Base-by-base conservation (phyloP, 2,329 filamentous ascomycete species). In the Lachnellula occidentalis region DNA sequence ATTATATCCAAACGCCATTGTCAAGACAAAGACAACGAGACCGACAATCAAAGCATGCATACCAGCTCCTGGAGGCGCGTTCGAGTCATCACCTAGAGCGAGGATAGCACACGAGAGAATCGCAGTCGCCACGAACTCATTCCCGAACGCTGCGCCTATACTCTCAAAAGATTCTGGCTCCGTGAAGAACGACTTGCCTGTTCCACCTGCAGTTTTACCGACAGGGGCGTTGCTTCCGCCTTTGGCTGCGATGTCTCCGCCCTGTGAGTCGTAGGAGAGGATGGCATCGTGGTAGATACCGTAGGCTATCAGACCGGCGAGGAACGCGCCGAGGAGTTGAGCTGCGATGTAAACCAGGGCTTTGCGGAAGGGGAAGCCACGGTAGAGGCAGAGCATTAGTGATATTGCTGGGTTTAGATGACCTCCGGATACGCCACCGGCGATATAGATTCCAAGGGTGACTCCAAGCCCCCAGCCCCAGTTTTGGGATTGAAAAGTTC, bases 381-480 rank as follows among this genome's bases (percentile, higher is more conserved):
- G 58, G 45, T 57, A 61, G 39, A 61, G 34, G 47, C 50, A 54
- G 2, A 61, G 53, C 11, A 48, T 55, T 19, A 61, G 22, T 19
- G 57, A 58, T 12, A 61, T 50, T 24, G 49, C 54, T n/a, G 57
- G 58, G 47, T 61, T 61, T 48, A 58, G 55, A 43, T 61, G 58
- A 24, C 48, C 57, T 22, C 58, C 58, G 15, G 58, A 61, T 24
- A 61, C 51, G 19, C 58, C 58, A 48, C 58, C 58, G 5, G 58
- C 54, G 11, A 61, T 53, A 34, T 57, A 61, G 27, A 74, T 73
- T 19, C 64, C 72, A 36, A 72, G 70, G 74, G 80, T 81, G 34
- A 74, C 72, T 1, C 75, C 76, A n/a, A 80, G 69, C 1, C 78
- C 78, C 78, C 78, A 80, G 8, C 73, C 68, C 70, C 70, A 74